Evolutionary conservation across 2,329 filamentous ascomycete genomes (phyloP).

Genomic region (Bipolaris victoriae): DNA sequence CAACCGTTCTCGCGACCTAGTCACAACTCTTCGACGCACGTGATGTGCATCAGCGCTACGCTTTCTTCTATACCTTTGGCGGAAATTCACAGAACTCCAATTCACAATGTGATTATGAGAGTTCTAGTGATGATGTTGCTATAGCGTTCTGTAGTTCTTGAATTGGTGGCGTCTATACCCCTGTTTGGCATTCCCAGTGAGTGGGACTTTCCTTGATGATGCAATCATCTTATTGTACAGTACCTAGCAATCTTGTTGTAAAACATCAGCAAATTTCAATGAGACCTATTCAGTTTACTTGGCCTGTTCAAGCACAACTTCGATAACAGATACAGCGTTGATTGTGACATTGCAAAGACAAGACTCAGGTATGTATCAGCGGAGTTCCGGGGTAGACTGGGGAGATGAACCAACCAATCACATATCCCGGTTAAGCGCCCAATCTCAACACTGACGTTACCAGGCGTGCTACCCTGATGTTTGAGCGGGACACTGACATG

Average conservation of each 20-base stretch:
- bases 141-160: background rate
- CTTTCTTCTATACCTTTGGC: background rate
- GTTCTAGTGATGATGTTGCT: background rate
- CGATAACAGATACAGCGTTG: background rate
- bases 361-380: background rate
- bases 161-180: background rate
- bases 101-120: background rate
- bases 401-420: slow-evolving; percentile 5
- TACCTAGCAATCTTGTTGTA: no score
- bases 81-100: background rate
- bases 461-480: background rate
- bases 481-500: background rate
- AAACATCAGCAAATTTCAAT: no score
- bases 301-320: background rate
- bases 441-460: slow-evolving; percentile 1
- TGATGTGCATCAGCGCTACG: slow-evolving; percentile 25
- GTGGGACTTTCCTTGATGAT: background rate
- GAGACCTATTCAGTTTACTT: no score
- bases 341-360: background rate
- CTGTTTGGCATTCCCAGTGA: background rate
- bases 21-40: slow-evolving; percentile 22
- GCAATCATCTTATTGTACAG: background rate
- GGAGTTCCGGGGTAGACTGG: background rate
- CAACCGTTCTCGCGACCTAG: slow-evolving; percentile 26
- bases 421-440: slow-evolving; percentile 6